Evolutionary conservation across 495 filamentous ascomycete genomes (phyloP).

Genomic region (Niebla homalea): DNA sequence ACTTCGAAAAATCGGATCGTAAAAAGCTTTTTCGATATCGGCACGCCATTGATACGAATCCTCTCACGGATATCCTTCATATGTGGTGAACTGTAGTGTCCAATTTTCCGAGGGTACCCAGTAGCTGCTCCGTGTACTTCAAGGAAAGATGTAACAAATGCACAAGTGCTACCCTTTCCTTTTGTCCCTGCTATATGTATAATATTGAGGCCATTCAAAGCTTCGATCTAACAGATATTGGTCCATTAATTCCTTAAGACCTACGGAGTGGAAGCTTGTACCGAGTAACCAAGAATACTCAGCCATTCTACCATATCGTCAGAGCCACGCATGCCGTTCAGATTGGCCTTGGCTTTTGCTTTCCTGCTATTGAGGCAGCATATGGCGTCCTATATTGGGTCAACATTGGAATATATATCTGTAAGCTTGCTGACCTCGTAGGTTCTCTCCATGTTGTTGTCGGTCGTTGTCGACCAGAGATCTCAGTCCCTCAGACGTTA

Average conservation of each 20-base stretch:
- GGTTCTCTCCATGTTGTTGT: not conserved
- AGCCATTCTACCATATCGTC: not conserved
- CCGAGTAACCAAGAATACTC: too few relatives aligned
- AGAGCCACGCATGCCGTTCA: not conserved
- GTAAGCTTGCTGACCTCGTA: not conserved
- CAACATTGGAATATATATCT: not conserved
- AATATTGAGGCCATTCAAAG: too few relatives aligned
- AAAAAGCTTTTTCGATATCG: slow-evolving; percentile 10
- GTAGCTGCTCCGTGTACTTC: too few relatives aligned
- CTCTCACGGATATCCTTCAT: too few relatives aligned
- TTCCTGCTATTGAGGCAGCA: not conserved
- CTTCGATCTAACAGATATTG: too few relatives aligned
- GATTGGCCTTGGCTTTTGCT: not conserved
- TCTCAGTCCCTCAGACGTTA: too few relatives aligned
- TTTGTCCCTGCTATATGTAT: too few relatives aligned
- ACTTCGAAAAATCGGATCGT: slow-evolving; percentile 13
- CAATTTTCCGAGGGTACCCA: slow-evolving; percentile 14
- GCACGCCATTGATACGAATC: slow-evolving; percentile 17
- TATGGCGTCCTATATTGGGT: not conserved
- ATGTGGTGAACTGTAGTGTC: slow-evolving; percentile 19
- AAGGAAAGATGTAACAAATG: too few relatives aligned
- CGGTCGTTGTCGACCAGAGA: too few relatives aligned
- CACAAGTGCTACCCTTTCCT: too few relatives aligned
- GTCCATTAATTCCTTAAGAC: too few relatives aligned
- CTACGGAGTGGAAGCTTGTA: too few relatives aligned